These are phyloP conservation scores for Aurifilum marmelostoma DNA, from an alignment of 2,329 filamentous ascomycete genomes.

Conservation along the genomic window DNA sequence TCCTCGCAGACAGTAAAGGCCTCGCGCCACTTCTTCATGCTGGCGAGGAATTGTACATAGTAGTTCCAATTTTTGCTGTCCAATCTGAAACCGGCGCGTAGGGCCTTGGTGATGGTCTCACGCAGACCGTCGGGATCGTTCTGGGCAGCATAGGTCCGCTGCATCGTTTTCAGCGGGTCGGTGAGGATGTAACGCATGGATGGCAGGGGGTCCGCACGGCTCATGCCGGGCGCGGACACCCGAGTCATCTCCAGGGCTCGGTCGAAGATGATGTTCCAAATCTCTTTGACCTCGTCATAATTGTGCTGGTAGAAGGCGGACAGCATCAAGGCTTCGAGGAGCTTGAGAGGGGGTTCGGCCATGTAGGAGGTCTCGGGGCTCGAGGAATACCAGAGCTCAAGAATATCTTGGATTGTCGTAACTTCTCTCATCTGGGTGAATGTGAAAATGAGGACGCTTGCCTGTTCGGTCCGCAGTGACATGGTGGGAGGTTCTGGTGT, in stretches of 20 bases:
- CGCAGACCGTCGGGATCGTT: slow-evolving; percentile 52
- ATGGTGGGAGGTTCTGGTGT: slow-evolving; percentile 28
- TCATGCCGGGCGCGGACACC: slow-evolving; percentile 37
- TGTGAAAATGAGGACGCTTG: slow-evolving; percentile 46
- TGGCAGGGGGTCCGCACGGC: slow-evolving; percentile 44
- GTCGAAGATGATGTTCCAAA: slow-evolving; percentile 66
- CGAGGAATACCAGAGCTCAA: slow-evolving; percentile 45
- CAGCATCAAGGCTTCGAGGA: slow-evolving; percentile 71
- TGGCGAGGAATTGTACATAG: slow-evolving; percentile 69
- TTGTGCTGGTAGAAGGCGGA: slow-evolving; percentile 61
- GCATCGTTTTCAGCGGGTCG: slow-evolving; percentile 54
- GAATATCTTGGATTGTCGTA: slow-evolving; percentile 46
- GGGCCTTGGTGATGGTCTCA: slow-evolving; percentile 57
- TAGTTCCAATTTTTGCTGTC: slow-evolving; percentile 81
- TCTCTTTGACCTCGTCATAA: slow-evolving; percentile 62
- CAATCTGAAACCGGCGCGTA: slow-evolving; percentile 70
- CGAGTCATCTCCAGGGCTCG: slow-evolving; percentile 51
- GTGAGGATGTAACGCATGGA: slow-evolving; percentile 57
- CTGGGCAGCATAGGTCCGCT: slow-evolving; percentile 46
- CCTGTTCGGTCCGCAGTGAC: slow-evolving; percentile 43
- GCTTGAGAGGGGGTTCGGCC: slow-evolving; percentile 50
- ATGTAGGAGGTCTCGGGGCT: slow-evolving; percentile 33
- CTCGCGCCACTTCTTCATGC: slow-evolving; percentile 59
- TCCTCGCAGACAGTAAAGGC: slow-evolving; percentile 78
- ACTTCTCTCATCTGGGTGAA: slow-evolving; percentile 45